Base-by-base conservation (phyloP, 306 rosid species). In the Mucuna pruriens region DNA sequence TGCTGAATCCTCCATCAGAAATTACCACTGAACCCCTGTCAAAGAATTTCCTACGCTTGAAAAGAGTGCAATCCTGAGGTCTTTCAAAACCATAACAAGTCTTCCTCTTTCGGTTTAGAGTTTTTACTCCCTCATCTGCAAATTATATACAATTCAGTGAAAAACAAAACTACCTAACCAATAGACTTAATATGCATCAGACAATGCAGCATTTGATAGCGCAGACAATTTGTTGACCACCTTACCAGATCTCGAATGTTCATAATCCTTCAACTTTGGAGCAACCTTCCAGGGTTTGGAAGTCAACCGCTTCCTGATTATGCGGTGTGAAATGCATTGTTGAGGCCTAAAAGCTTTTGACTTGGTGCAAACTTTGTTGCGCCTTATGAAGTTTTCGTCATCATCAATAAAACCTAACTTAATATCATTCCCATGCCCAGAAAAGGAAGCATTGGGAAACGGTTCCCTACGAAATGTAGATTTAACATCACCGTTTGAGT, bases 341-440 rank as follows among this genome's bases (percentile, higher is more conserved):
- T 86, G 78, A 83, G 90, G 88, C 85, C 84, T 93, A 80, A 42
- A 88, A 48, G 85, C 90, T 86, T 86, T 95, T 3, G 74, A 76
- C 78, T 89, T 92, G 78, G 87, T 84, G 83, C 94, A 77, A 74
- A 82, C 78, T 85, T 91, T 91, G 77, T 75, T 73, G 89, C 84
- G 81, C 91, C 94, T 78, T 34, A 76, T 51, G 76, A 90, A 78
- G 11, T 88, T 95, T 89, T 91, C 99, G 49, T 90, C 97, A 87
- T 95, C 97, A 90, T 93, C 99, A 83, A 90, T 93, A 87, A 88
- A 76, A 80, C 87, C 91, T 93, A 93, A 84, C 87, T 87, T 90
- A 78, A 42, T 83, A 83, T 76, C 84, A 87, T 87, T 91, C 87
- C 90, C 85, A 84, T 85, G 81, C 90, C 82, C 75, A 45, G 87